These are phyloP conservation scores for Leucocoprinus leucothites DNA, from an alignment of 768 basidiomycete species.

Conservation along the genomic window DNA sequence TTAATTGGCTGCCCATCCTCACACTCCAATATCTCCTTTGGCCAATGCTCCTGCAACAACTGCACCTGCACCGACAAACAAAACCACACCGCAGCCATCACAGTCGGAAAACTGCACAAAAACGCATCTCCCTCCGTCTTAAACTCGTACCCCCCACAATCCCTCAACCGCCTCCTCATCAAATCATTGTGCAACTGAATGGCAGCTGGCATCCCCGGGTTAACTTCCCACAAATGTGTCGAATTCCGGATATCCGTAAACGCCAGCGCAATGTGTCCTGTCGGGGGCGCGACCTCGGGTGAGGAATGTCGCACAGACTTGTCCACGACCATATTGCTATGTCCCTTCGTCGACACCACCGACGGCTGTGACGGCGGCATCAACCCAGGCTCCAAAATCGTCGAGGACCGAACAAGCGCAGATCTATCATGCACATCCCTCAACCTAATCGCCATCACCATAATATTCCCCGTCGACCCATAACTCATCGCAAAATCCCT, in stretches of 20 bases:
- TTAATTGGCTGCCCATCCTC: conserved; percentile 83
- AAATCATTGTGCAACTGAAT: conserved; percentile 88
- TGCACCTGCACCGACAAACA: conserved; percentile 82
- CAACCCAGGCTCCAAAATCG: conserved; percentile 18
- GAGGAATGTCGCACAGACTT: conserved; percentile 61
- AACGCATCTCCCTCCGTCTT: conserved; percentile 99
- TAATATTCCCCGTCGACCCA: conserved; percentile 88
- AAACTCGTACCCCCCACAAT: conserved; percentile 96
- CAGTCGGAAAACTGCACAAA: conserved; percentile 95
- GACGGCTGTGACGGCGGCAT: conserved; percentile 12
- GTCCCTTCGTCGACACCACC: conserved; percentile 18
- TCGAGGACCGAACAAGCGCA: conserved; percentile 4
- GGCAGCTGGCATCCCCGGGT: conserved; percentile 91
- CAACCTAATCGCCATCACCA: conserved; percentile 96
- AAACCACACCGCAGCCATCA: conserved; percentile 87
- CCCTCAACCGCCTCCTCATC: conserved; percentile 78
- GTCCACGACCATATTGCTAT: conserved; percentile 54
- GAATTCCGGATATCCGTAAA: conserved; percentile 99
- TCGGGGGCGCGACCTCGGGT: conserved; percentile 79
- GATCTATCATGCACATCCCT: conserved; percentile 39
- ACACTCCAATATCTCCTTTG: conserved; percentile 87
- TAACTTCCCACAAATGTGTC: conserved; percentile 94
- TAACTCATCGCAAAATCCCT: conserved; percentile 97
- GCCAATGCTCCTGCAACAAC: conserved; percentile 84
- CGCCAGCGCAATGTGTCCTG: conserved; percentile 85